Evolutionary conservation across 768 basidiomycete species (phyloP).

Genomic region (Pulveroboletus sp.): DNA sequence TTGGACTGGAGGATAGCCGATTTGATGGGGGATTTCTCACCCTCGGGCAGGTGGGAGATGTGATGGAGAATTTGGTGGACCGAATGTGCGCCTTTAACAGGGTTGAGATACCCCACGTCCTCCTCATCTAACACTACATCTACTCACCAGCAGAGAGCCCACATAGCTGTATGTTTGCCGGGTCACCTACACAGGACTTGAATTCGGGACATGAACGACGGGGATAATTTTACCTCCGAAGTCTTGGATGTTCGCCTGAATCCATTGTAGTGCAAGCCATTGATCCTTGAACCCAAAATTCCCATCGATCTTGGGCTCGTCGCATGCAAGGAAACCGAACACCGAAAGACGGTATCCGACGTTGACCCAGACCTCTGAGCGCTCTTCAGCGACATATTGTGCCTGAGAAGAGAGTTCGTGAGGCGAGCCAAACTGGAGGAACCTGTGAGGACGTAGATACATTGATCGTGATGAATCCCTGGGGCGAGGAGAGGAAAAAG

Average conservation of each 20-base stretch:
- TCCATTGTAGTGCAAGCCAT: constrained; percentile 73
- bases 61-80: constrained; percentile 72
- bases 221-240: constrained; percentile 55
- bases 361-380: constrained; percentile 70
- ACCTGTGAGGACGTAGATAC: constrained; percentile 36
- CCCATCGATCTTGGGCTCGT: constrained; percentile 55
- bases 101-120: background rate
- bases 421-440: constrained; percentile 75
- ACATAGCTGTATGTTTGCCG: constrained; percentile 53
- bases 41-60: constrained; percentile 56
- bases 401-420: constrained; percentile 57
- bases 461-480: background rate
- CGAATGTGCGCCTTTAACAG: constrained; percentile 58
- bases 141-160: constrained; percentile 67
- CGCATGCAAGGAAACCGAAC: constrained; percentile 71
- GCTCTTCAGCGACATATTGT: constrained; percentile 59
- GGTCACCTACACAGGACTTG: constrained; percentile 43
- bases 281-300: constrained; percentile 87
- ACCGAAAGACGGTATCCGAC: constrained; percentile 73
- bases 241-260: constrained; percentile 56
- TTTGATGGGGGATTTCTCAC: constrained; percentile 55
- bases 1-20: constrained; percentile 71
- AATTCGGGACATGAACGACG: background rate
- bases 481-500: background rate
- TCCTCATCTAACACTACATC: background rate